These are phyloP conservation scores for Aspergillus sp. DNA, from an alignment of 2,329 filamentous ascomycete genomes.

Conservation along the genomic window DNA sequence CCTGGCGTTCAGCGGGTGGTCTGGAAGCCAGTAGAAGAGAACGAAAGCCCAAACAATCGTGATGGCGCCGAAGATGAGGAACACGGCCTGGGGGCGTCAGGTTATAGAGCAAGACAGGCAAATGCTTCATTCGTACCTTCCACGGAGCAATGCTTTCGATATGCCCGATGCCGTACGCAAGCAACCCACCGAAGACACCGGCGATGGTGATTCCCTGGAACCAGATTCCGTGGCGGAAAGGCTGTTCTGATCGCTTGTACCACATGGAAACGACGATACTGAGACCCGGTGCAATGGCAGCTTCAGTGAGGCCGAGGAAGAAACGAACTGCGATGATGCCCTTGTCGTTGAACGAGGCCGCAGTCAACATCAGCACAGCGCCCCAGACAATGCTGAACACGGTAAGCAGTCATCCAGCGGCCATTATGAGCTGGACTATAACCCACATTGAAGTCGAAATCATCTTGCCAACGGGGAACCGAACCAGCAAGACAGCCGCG, in stretches of 20 bases:
- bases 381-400: slow-evolving; percentile 30
- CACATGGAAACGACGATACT: slow-evolving; percentile 34
- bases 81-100: neutral
- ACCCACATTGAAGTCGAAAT: slow-evolving; percentile 14
- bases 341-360: slow-evolving; percentile 39
- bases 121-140: slow-evolving; percentile 18
- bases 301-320: slow-evolving; percentile 45
- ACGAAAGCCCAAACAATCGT: neutral
- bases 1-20: neutral
- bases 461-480: slow-evolving; percentile 36
- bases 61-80: slow-evolving; percentile 25
- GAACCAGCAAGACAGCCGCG: slow-evolving; percentile 34
- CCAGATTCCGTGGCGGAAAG: slow-evolving; percentile 32
- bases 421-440: no score
- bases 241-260: slow-evolving; percentile 31
- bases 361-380: slow-evolving; percentile 30
- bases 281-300: slow-evolving; percentile 35
- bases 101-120: neutral
- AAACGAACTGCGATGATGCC: slow-evolving; percentile 43
- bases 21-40: neutral
- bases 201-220: slow-evolving; percentile 31
- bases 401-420: neutral
- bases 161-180: slow-evolving; percentile 28
- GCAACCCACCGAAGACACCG: slow-evolving; percentile 24
- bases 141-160: slow-evolving; percentile 22